Evolutionary conservation across 1,284 basidiomycete genomes (phyloP).

Genomic region (Cronartium quercuum): DNA sequence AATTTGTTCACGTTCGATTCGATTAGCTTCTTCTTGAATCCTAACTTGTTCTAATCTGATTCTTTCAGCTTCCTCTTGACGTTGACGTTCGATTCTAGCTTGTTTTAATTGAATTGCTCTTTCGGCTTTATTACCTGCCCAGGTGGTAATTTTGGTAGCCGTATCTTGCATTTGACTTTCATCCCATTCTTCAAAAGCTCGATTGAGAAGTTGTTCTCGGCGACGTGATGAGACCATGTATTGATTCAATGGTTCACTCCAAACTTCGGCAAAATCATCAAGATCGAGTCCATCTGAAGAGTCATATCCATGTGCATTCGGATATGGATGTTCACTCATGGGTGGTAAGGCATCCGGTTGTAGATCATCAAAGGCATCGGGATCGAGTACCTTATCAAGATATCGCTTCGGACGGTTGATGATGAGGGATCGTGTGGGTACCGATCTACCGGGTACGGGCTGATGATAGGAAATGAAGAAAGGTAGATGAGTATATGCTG

Average conservation of each 20-base stretch:
- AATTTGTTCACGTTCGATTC: conserved; percentile 9
- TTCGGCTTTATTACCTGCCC: conserved; percentile 38
- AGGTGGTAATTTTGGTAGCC: conserved; percentile 17
- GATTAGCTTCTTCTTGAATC: conserved; percentile 9
- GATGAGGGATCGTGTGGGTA: neutral
- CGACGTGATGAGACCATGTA: conserved; percentile 37
- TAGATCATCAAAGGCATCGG: conserved; percentile 14
- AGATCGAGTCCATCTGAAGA: conserved; percentile 37
- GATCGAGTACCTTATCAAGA: conserved; percentile 25
- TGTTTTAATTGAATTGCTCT: conserved; percentile 9
- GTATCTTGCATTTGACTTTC: conserved; percentile 13
- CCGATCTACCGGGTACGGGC: neutral
- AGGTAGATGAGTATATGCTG: neutral
- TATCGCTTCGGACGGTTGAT: conserved; percentile 24
- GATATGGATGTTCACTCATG: conserved; percentile 31
- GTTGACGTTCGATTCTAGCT: conserved; percentile 13
- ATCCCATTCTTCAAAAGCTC: conserved; percentile 30
- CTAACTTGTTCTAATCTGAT: conserved; percentile 16
- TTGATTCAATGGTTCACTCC: conserved; percentile 34
- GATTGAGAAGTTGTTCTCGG: conserved; percentile 18
- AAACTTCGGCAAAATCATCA: conserved; percentile 39
- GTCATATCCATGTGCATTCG: conserved; percentile 27
- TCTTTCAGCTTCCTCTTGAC: conserved; percentile 27
- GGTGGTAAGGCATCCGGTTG: conserved; percentile 18
- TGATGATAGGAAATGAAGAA: conserved; percentile 5